phyloP scores from a whole-genome alignment of 2,329 filamentous ascomycete genomes.

The Tolypocladium ovalisporum region DNA sequence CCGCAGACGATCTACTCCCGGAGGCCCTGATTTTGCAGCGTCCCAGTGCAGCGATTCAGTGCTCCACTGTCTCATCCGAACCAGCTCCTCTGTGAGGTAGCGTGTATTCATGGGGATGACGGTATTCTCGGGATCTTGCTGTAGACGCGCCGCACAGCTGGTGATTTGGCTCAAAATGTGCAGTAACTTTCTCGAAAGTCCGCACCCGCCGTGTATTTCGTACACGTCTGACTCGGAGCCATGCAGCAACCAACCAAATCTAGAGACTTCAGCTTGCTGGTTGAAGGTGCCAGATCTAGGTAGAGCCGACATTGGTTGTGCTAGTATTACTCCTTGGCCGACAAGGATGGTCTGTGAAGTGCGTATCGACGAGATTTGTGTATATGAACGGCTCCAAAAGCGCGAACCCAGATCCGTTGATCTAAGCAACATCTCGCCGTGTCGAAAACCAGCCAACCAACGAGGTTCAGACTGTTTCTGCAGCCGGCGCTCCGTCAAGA shows the following conservation, averaged over 20 bases:
- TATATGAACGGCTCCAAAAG: conserved; percentile 21
- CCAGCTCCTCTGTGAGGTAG: conserved; percentile 15
- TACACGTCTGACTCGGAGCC: conserved; percentile 22
- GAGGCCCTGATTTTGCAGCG: conserved; percentile 1
- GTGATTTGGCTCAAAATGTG: conserved; percentile 26
- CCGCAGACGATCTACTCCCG: conserved; percentile 18
- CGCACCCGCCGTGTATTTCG: conserved; percentile 29
- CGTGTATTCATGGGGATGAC: conserved; percentile 19
- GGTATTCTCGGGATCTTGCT: conserved; percentile 20
- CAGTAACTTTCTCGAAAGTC: conserved; percentile 27
- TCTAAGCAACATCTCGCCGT: conserved; percentile 22
- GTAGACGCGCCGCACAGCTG: conserved; percentile 21
- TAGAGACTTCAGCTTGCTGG: conserved; percentile 13
- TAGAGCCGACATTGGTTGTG: conserved; percentile 26
- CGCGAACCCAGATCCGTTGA: conserved; percentile 22
- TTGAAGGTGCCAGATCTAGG: conserved; percentile 15
- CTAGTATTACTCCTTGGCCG: conserved; percentile 25
- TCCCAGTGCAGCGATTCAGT: conserved; percentile 15
- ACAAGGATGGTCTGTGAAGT: conserved; percentile 27
- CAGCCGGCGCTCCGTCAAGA: conserved; percentile 23
- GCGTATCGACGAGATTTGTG: conserved; percentile 21
- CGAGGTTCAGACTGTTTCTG: conserved; percentile 16
- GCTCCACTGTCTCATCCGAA: conserved; percentile 24
- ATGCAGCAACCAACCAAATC: conserved; percentile 28
- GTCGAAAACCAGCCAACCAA: conserved; percentile 25